Base-by-base conservation (phyloP, 331 rosid species). In the Quercus phellos region DNA sequence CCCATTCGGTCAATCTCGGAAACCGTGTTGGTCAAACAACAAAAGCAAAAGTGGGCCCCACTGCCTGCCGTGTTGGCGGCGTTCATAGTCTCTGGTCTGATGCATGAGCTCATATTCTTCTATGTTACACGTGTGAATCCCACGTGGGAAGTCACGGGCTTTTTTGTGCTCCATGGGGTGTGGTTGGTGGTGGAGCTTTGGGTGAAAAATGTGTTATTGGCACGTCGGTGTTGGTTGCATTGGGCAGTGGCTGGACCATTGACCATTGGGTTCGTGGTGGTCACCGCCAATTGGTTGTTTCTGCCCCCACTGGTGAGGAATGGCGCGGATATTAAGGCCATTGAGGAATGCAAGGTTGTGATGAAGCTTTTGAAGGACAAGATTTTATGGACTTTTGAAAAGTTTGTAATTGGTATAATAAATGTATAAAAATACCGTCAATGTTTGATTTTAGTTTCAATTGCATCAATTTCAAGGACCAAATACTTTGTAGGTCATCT, bases 211-310 rank as follows among this genome's bases (percentile, higher is more conserved):
- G 54, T 22, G 4, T 24, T 75, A 1, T 18, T 32, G 0, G 68
- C 58, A 1, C 32, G 21, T 6, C 32, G 54, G 55, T 72, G 80
- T 71, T 75, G 50, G 72, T 30, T 59, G 55, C 67, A 56, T 72
- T 61, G 78, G 81, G 84, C 27, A 21, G 77, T 81, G 5, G 64
- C 85, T 0, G 73, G 76, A 1, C 72, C 38, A 8, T 6, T 87
- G 73, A 78, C 87, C 3, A n/a, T 87, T 30, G 85, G 54, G 55
- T 84, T 84, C 19, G 75, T 82, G 77, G 60, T 72, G n/a, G 42
- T 19, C 11, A 87, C 83, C 5, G 88, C 81, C 13, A 14, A 22
- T 17, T 84, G 87, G 90, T 34, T 87, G 81, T 87, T 87, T 68
- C 74, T 87, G 53, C 84, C 88, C 0, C 88, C 84, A 21, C 50